Base-by-base conservation (phyloP, 2,329 filamentous ascomycete genomes). In the Fusarium buxicola region DNA sequence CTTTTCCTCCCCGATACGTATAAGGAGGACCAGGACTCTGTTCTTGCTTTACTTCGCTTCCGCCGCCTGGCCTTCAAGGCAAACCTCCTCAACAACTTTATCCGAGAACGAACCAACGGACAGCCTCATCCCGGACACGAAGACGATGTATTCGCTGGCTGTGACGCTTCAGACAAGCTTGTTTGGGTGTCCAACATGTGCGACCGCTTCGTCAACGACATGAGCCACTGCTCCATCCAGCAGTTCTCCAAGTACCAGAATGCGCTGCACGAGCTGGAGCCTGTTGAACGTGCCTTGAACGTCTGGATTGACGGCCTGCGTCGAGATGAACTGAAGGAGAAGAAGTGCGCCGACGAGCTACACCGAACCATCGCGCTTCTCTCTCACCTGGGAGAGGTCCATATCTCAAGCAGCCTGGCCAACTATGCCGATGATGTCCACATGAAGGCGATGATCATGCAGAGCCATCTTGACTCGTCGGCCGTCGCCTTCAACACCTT, bases 21-120 rank as follows among this genome's bases (percentile, higher is more conserved):
- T 74, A 88, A 90, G 67, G 80, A 86, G 15, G 93, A 97, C 65
- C 86, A 88, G 59, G 92, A 96, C 72, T 95, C 94, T 1, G 88
- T 98, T n/a, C 83, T 95, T 28, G 92, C 94, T 7, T 84, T 97
- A 47, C 84, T 99, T 52, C 86, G 93, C 8, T 96, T 97, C 82
- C 94, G 92, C 74, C 86, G 94, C 39, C 85, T 98, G 43, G 87
- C 87, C 1, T 97, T 96, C 82, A 99, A 98, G 80, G 90, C 94
- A 1, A 87, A 86, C 46, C 80, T 97, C 44, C 83, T 96, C 56
- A 88, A 89, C 64, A 86, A 83, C 31, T 92, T 95, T 65, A 85
- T 97, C 71, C 91, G 90, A 65, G 93, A 97, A 69, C 86, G 89
- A 44, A 82, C 94, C 68, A 87, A 86, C 51, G 87, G 89, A 41